Evolutionary conservation across 2,329 filamentous ascomycete genomes (phyloP), one percentile per base, ranked within the genome.

Genomic region (Gremmenia infestans): DNA sequence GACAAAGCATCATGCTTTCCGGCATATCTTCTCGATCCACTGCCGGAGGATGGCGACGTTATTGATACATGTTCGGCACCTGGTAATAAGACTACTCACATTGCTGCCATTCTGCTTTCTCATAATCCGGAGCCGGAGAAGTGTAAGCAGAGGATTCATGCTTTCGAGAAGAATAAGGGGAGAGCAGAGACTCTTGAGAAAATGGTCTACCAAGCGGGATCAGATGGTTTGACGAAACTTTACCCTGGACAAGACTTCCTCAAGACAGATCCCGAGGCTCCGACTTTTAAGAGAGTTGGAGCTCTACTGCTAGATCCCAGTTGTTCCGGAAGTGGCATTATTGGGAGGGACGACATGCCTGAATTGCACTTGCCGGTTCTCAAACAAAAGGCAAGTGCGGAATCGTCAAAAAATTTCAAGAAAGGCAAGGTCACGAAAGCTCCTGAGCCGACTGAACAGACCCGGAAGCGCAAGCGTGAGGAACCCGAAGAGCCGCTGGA

Each of bases 1-100:
- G 94, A 97, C 68, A 97, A 97, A 72, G 93, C 94, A 0, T 97
- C 92, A 0, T 99, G 94, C 69, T 97, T 99, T 67, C 94, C 94
- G 0, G 94, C 93, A 0, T 94, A 94, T 68, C 77, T 99, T 2
- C 76, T 99, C 0, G 79, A 96, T 51, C 84, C 88, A 0, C 74
- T 74, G 0, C 74, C 82, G 8, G 76, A 81, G 55, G 82, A 87
- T 61, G 90, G 90, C 23, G 85, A 94, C 66, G 77, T 95, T 8
- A 82, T 97, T n/a, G 94, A 99, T 71, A 89, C 89, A 0, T 97
- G 93, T 70, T 90, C 94, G 0, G 94, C 94, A 0, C 94, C 94
- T 1, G 94, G 94, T 5, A 99, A 99, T 72, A 99, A 99, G 74
- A 97, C 94, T 1, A 97, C 93, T 7, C 94, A 97, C 71, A 74